phyloP scores from a whole-genome alignment of 306 rosid genomes.

The Dalbergia cultrata region DNA sequence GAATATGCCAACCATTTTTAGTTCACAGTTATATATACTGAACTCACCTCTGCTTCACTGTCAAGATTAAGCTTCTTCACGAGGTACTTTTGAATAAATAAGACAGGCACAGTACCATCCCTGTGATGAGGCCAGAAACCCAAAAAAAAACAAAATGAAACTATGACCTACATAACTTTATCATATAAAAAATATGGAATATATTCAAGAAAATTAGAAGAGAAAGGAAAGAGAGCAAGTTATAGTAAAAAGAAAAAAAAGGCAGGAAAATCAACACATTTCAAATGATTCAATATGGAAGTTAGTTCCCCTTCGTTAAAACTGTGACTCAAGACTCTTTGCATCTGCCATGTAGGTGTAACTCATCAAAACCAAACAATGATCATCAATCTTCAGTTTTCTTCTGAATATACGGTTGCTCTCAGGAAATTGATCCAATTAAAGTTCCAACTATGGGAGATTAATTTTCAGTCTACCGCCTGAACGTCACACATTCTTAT shows the following conservation, averaged over 20 bases:
- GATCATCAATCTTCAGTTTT: background rate
- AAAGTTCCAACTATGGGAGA: background rate
- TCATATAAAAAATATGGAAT: slow-evolving; percentile 15
- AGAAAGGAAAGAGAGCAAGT: background rate
- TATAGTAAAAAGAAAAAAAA: slow-evolving; percentile 16
- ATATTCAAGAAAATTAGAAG: background rate
- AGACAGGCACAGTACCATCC: slow-evolving; percentile 89
- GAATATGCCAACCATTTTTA: background rate
- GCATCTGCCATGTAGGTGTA: background rate
- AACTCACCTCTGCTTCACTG: slow-evolving; percentile 84
- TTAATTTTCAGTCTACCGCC: background rate
- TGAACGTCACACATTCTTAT: slow-evolving; percentile 11
- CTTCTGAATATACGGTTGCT: slow-evolving; percentile 26
- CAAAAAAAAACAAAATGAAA: slow-evolving; percentile 33
- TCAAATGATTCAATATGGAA: no score
- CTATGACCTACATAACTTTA: slow-evolving; percentile 23
- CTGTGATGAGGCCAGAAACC: slow-evolving; percentile 55
- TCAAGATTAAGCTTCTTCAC: slow-evolving; percentile 85
- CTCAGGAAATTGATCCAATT: slow-evolving; percentile 10
- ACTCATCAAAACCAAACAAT: background rate
- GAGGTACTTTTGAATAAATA: slow-evolving; percentile 47
- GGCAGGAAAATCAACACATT: no score
- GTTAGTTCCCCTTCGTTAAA: background rate
- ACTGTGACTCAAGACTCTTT: no score
- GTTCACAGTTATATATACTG: slow-evolving; percentile 31